Base-by-base conservation (phyloP, 805 yeast species). In the Saturnispora saitoi region DNA sequence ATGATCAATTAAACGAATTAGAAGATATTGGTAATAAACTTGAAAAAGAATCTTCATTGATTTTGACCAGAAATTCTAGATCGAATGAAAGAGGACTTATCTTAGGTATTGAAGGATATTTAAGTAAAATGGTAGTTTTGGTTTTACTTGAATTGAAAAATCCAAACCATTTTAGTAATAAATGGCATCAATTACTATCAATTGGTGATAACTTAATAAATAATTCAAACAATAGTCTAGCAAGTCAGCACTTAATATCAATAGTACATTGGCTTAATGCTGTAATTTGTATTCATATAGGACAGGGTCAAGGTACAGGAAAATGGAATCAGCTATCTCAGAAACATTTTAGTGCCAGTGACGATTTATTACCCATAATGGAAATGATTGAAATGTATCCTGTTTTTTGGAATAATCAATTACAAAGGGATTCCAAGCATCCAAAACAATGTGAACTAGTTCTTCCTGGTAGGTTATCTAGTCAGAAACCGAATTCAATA, bases 351-450 rank as follows among this genome's bases (percentile, higher is more conserved):
- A 19, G 4, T 9, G 34, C 40, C 4, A 19, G 19, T 11, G 40
- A 36, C n/a, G 40, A 32, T 14, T 15, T 34, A 15, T 14, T 43
- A 36, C 32, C 46, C 10, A 12, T 43, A 26, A 43, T 43, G 31
- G 40, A 43, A 34, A 10, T 43, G 32, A 31, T 43, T 15, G 46
- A 43, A 20, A 32, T 32, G 40, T 43, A 43, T 26, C 46, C 46
- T 2, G 46, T 43, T 12, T 43, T 43, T 43, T 43, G 46, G 46
- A 43, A 43, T 15, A 43, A 43, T 20, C 46, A 43, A 36, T 22
- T 43, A 19, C 30, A 36, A 26, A 43, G 29, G 15, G 46, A 43
- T 28, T 43, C 46, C 14, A 30, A 12, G 8, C 28, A 26, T 15
- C 46, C 46, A 17, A 19, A 26, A 5, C 30, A 43, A 10, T 37